phyloP scores from a whole-genome alignment of 805 yeast species.

The Yamadazyma sp. region DNA sequence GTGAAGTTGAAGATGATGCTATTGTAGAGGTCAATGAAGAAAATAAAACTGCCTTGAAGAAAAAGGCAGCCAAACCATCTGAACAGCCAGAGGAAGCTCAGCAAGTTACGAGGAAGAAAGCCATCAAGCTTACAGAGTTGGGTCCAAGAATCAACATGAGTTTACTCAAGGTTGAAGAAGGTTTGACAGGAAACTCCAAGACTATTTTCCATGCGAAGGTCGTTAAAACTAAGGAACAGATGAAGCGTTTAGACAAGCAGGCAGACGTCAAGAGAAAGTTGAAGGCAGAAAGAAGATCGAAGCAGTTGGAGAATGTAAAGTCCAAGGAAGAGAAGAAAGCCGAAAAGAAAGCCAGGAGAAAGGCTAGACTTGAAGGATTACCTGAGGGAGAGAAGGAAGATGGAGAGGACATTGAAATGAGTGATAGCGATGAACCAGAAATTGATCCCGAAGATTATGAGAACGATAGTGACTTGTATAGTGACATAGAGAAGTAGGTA shows the following conservation, averaged over 20 bases:
- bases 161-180: slow-evolving; percentile 87
- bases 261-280: slow-evolving; percentile 63
- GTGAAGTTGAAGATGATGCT: slow-evolving; percentile 91
- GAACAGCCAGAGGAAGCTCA: slow-evolving; percentile 20
- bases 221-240: slow-evolving; percentile 62
- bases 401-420: slow-evolving; percentile 21
- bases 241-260: slow-evolving; percentile 57
- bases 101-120: slow-evolving; percentile 59
- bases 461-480: slow-evolving; percentile 50
- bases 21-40: slow-evolving; percentile 58
- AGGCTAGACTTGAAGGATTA: slow-evolving; percentile 47
- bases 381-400: slow-evolving; percentile 24
- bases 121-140: slow-evolving; percentile 86
- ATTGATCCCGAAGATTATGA: slow-evolving; percentile 48
- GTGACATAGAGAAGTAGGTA: slow-evolving; percentile 22
- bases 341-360: slow-evolving; percentile 68
- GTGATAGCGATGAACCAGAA: slow-evolving; percentile 27
- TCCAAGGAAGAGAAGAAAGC: slow-evolving; percentile 72
- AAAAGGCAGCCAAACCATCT: slow-evolving; percentile 21
- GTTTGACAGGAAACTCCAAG: slow-evolving; percentile 78
- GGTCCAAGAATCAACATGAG: slow-evolving; percentile 86
- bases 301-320: slow-evolving; percentile 76
- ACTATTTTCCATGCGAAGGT: slow-evolving; percentile 78
- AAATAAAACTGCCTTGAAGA: slow-evolving; percentile 17
- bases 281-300: slow-evolving; percentile 70